Evolutionary conservation across 495 filamentous ascomycete species (phyloP).

Genomic region (Hypoxylon intermedium): DNA sequence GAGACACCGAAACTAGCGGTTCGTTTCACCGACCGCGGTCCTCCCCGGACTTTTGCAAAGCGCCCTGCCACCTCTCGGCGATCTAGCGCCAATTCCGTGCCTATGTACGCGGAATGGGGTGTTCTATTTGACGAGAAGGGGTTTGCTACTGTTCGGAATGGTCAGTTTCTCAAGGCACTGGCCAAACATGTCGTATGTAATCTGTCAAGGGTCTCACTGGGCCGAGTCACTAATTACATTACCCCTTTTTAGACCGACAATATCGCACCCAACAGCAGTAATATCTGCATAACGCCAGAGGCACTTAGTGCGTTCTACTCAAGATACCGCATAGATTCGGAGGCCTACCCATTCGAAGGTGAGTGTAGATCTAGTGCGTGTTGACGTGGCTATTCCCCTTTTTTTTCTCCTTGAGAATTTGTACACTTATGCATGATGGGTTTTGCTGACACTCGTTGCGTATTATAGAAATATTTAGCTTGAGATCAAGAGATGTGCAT

Average conservation of each 20-base stretch:
- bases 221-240: conserved; percentile 34
- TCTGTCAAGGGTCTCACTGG: not conserved
- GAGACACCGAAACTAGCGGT: conserved; percentile 8
- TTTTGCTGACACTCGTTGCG: conserved; percentile 10
- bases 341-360: conserved; percentile 56
- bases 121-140: conserved; percentile 74
- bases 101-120: conserved; percentile 68
- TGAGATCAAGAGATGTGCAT: conserved; percentile 38
- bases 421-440: not conserved
- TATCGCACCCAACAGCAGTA: conserved; percentile 69
- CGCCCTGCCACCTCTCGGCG: conserved; percentile 12
- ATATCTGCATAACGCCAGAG: conserved; percentile 77
- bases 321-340: conserved; percentile 65
- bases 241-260: conserved; percentile 70
- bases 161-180: conserved; percentile 76
- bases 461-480: conserved; percentile 57
- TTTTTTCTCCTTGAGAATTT: not conserved
- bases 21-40: conserved; percentile 16
- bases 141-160: conserved; percentile 69
- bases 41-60: conserved; percentile 19
- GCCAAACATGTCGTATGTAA: conserved; percentile 76
- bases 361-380: conserved; percentile 20
- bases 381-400: not conserved
- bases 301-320: conserved; percentile 84
- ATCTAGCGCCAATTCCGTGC: conserved; percentile 26